These are phyloP conservation scores for Oryza australiensis DNA, from an alignment of 176 grass and related monocot species.

Conservation along the genomic window DNA sequence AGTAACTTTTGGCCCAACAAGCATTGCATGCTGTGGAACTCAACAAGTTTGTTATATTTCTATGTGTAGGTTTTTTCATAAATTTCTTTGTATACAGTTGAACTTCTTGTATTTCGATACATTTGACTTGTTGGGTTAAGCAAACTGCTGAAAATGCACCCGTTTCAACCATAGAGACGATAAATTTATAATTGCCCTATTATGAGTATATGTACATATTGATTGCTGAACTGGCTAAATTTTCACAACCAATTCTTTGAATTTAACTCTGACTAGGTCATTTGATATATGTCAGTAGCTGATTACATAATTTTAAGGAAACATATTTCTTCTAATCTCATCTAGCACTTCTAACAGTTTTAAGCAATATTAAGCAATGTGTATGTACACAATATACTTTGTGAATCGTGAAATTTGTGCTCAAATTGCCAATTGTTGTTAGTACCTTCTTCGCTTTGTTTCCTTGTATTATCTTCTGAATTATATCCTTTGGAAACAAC, in stretches of 20 bases:
- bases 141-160: not conserved
- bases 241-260: not conserved
- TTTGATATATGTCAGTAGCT: not conserved
- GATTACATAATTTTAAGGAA: slow-evolving; percentile 1
- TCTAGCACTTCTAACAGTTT: not conserved
- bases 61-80: not conserved
- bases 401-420: not conserved
- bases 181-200: not conserved
- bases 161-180: not conserved
- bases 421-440: not conserved
- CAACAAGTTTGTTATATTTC: slow-evolving; percentile 11
- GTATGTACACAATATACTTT: not conserved
- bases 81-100: not conserved
- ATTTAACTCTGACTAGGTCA: not conserved
- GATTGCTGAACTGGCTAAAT: not conserved
- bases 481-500: slow-evolving; percentile 40
- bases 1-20: not conserved
- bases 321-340: not conserved
- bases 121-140: slow-evolving; percentile 7
- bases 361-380: not conserved
- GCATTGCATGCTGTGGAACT: not conserved
- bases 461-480: slow-evolving; percentile 16
- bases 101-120: slow-evolving; percentile 5
- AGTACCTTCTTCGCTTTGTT: not conserved
- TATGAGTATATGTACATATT: not conserved